Base-by-base conservation (phyloP, 225 moss, liverwort and hornwort species). In the Takakia lepidozioides region DNA sequence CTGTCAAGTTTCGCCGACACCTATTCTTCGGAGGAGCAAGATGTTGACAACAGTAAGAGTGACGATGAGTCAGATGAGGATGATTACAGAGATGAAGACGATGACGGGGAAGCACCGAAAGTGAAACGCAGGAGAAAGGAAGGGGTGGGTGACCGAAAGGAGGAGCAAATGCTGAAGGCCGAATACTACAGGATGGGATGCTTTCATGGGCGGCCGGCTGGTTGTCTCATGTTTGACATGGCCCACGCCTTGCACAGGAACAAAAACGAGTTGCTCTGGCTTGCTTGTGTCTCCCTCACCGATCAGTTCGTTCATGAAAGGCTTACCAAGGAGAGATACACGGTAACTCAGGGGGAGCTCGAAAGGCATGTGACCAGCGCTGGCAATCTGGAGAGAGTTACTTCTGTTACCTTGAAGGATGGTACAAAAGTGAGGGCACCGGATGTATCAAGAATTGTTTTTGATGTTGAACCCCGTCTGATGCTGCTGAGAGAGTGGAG, bases 401-500 rank as follows among this genome's bases (percentile, higher is more conserved):
- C 83, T 0, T 78, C 80, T 23, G 75, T 73, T 2, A 91, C 83
- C 0, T 34, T 91, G 13, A 87, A 81, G 51, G 87, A 98, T 18
- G 98, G 98, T 23, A 98, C 80, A 0, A 63, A 73, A 56, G 85
- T 98, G 3, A 73, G 91, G 5, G 80, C 82, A 22, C 98, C 98
- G 15, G 98, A 98, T 29, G 80, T 87, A 0, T 70, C 75, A 0
- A 76, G 91, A 60, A 91, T 98, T 5, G 67, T 78, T 37, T 78
- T 75, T 29, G 98, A 81, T 22, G 78, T 73, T 24, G 98, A 98
- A 62, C 87, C 91, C 8, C 80, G 90, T 22, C 63, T 95, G 10
- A 95, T 95, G 95, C 67, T 95, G 46, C 75, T 95, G n/a, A 57
- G 87, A 29, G 95, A 95, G 56, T 95, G 95, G 95, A 95, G 82